Evolutionary conservation across 2,329 filamentous ascomycete species (phyloP).

Genomic region (Hypoxylon sp.): DNA sequence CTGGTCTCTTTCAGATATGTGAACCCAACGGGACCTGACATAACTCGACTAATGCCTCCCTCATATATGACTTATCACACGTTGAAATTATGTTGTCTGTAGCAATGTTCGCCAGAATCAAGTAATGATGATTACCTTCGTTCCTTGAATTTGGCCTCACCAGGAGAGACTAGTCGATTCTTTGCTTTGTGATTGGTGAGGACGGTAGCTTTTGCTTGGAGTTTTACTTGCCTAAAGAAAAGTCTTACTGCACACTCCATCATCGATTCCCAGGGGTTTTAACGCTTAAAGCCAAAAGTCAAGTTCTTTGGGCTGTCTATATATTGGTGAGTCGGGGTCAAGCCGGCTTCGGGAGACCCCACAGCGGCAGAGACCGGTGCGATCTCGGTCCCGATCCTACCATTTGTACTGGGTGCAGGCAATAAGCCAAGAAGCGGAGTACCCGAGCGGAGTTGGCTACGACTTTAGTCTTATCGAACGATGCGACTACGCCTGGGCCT

Average conservation of each 20-base stretch:
- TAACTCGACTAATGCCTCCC: no score
- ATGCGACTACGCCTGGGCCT: no score
- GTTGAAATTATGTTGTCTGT: neutral
- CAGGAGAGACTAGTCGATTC: no score
- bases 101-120: no score
- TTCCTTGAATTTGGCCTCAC: neutral
- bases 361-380: constrained; percentile 23
- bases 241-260: neutral
- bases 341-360: constrained; percentile 27
- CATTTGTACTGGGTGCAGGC: no score
- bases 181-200: neutral
- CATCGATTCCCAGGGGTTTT: neutral
- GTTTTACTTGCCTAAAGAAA: neutral
- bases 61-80: neutral
- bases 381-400: constrained; percentile 11
- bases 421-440: constrained; percentile 23
- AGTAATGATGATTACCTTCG: neutral
- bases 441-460: constrained; percentile 29
- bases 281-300: neutral
- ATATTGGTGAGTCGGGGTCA: constrained; percentile 18
- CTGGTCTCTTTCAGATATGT: no score
- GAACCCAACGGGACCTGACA: neutral
- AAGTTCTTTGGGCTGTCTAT: constrained; percentile 1
- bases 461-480: constrained; percentile 21
- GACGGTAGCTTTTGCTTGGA: neutral